phyloP scores from a whole-genome alignment of 345 rosid species.

The Euphorbia pulcherrima region DNA sequence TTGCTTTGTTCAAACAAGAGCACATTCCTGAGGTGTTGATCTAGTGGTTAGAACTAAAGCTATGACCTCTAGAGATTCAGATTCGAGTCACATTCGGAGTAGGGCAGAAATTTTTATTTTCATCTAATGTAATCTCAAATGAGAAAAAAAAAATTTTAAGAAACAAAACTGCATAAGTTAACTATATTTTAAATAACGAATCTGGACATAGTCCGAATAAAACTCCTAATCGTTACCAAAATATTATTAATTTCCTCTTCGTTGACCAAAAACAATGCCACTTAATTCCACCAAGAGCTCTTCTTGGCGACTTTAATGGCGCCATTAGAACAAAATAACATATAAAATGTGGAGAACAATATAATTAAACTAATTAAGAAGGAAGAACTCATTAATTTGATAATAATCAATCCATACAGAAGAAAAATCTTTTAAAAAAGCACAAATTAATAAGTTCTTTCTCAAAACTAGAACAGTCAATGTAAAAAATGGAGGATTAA shows the following conservation, averaged over 20 bases:
- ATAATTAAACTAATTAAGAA: slow-evolving; percentile 2
- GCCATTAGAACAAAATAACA: neutral
- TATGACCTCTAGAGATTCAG: no score
- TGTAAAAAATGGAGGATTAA: slow-evolving; percentile 16
- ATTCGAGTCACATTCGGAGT: no score
- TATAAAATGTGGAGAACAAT: neutral
- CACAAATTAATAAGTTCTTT: slow-evolving; percentile 15
- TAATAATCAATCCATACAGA: slow-evolving; percentile 32
- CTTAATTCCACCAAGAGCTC: neutral
- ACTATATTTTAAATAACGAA: no score
- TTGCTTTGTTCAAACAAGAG: no score
- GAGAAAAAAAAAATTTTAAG: no score
- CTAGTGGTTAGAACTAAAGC: no score
- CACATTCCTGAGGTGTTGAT: no score
- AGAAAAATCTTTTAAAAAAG: slow-evolving; percentile 25
- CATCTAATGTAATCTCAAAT: no score
- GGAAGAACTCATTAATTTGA: slow-evolving; percentile 21
- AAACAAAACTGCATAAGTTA: no score
- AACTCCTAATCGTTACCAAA: slow-evolving; percentile 23
- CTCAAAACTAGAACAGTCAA: slow-evolving; percentile 2
- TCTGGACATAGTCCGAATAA: no score
- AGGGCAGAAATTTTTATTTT: no score
- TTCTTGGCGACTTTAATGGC: slow-evolving; percentile 4
- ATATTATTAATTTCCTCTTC: slow-evolving; percentile 10
- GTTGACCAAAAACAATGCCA: slow-evolving; percentile 10